Conservation (phyloP, 345 rosid genomes). For the Boechera retrofracta region DNA sequence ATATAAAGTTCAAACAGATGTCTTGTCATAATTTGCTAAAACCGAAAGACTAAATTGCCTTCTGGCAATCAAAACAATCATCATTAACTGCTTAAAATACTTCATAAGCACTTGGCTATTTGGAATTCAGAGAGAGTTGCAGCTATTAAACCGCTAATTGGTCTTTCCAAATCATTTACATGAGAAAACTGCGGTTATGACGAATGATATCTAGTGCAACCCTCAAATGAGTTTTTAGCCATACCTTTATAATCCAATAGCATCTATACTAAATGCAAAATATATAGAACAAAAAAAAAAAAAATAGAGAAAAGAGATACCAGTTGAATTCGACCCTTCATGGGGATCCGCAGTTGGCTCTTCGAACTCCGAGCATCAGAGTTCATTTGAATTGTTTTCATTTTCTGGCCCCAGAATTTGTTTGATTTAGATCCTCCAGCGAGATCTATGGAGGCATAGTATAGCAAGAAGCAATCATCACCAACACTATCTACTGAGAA, state of each 20-base stretch:
- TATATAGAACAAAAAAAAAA: slow-evolving; percentile 14
- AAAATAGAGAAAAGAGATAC: slow-evolving; percentile 48
- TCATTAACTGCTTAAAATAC: neutral
- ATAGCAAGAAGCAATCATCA: slow-evolving; percentile 79
- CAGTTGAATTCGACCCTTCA: slow-evolving; percentile 97
- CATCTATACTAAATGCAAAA: slow-evolving; percentile 3
- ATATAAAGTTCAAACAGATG: neutral
- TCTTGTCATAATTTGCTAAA: neutral
- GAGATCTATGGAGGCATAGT: slow-evolving; percentile 87
- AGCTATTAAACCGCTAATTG: neutral
- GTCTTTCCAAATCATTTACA: neutral
- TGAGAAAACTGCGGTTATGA: neutral
- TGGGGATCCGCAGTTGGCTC: slow-evolving; percentile 74
- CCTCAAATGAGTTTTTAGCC: neutral
- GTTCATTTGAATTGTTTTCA: slow-evolving; percentile 54
- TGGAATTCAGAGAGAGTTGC: neutral
- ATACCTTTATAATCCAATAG: neutral
- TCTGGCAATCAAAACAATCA: neutral
- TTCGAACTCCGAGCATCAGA: slow-evolving; percentile 69
- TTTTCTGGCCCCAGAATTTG: slow-evolving; percentile 61
- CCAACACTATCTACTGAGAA: slow-evolving; percentile 89
- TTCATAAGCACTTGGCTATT: neutral
- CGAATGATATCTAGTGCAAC: neutral
- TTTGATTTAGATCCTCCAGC: slow-evolving; percentile 58
- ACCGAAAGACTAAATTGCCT: neutral